phyloP scores from a whole-genome alignment of 2,329 filamentous ascomycete genomes.

The Lithohypha guttulata region DNA sequence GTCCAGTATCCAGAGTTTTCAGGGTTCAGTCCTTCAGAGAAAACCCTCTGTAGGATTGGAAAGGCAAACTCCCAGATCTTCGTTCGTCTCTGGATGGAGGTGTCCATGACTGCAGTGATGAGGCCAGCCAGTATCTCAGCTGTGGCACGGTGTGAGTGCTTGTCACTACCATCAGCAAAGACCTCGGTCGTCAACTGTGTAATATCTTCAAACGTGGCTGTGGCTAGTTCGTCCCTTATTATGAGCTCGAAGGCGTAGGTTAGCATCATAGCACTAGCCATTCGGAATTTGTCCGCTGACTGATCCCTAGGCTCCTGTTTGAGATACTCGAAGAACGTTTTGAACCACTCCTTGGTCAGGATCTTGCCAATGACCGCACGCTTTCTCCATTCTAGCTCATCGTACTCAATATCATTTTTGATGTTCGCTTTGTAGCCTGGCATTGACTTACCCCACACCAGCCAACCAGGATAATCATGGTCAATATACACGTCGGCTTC shows the following conservation, averaged over 20 bases:
- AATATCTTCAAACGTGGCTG: slow-evolving; percentile 75
- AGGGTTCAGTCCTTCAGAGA: slow-evolving; percentile 84
- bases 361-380: slow-evolving; percentile 70
- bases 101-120: slow-evolving; percentile 68
- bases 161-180: slow-evolving; percentile 88
- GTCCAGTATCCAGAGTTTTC: slow-evolving; percentile 95
- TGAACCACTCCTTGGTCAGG: slow-evolving; percentile 75
- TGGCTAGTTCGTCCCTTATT: slow-evolving; percentile 61
- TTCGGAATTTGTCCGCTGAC: slow-evolving; percentile 73
- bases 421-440: slow-evolving; percentile 66
- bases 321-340: slow-evolving; percentile 78
- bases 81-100: slow-evolving; percentile 60
- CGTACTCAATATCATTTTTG: slow-evolving; percentile 57
- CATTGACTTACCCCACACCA: slow-evolving; percentile 87
- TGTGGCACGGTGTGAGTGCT: slow-evolving; percentile 93
- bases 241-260: slow-evolving; percentile 86
- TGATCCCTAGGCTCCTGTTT: slow-evolving; percentile 90
- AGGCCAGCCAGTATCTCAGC: slow-evolving; percentile 85
- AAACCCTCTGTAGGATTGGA: slow-evolving; percentile 73
- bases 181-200: slow-evolving; percentile 66
- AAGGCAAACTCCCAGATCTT: slow-evolving; percentile 82
- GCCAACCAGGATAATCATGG: slow-evolving; percentile 85
- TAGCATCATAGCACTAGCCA: slow-evolving; percentile 75
- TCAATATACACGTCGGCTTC: slow-evolving; percentile 84
- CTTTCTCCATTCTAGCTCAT: slow-evolving; percentile 63